A percentile compares a stretch with the other conserved stretches of the same genome.
Evolutionary conservation across 805 yeast species (phyloP).

Genomic region (Nakazawaea ishiwadae): DNA sequence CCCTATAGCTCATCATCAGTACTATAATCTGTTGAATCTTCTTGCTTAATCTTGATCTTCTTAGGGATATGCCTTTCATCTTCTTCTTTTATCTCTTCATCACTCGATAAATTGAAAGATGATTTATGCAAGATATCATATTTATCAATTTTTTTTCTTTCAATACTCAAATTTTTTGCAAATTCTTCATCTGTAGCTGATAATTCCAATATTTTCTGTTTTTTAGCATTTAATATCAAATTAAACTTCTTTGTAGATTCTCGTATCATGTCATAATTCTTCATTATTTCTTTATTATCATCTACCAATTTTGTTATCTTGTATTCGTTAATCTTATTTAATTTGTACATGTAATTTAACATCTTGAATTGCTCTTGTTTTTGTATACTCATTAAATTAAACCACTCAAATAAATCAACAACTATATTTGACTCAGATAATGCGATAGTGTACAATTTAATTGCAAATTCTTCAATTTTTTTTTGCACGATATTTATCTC

Average conservation of each 20-base stretch:
- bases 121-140: constrained; percentile 2
- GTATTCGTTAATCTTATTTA: background rate
- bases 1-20: background rate
- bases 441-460: constrained; percentile 3
- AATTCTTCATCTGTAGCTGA: background rate
- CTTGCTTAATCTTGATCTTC: background rate
- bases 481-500: constrained; percentile 2
- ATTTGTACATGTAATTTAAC: background rate
- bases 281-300: constrained; percentile 1
- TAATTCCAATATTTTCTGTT: constrained; percentile 27
- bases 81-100: background rate
- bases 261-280: constrained; percentile 3
- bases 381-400: background rate
- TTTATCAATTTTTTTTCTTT: constrained; percentile 1
- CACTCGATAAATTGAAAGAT: constrained; percentile 4
- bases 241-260: constrained; percentile 19
- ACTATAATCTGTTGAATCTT: background rate
- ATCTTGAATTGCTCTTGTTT: background rate
- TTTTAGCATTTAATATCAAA: constrained; percentile 26
- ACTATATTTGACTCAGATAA: background rate
- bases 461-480: constrained; percentile 1
- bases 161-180: background rate
- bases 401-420: constrained; percentile 11
- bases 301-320: background rate
- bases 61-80: background rate